Evolutionary conservation across 352 stramenopile species (phyloP).

Genomic region (Blastocystis sp.): DNA sequence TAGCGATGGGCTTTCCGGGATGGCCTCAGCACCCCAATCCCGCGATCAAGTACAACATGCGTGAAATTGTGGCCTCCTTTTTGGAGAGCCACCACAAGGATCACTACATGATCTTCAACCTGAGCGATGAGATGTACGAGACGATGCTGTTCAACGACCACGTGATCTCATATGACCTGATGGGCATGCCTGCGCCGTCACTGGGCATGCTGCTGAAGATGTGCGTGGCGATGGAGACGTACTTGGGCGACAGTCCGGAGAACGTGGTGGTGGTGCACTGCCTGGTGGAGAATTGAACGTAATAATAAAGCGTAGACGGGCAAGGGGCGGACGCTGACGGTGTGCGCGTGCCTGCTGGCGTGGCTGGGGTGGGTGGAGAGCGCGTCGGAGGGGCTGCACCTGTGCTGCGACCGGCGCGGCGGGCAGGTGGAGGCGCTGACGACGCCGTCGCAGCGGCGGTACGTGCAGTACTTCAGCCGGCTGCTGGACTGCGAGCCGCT

Average conservation of each 20-base stretch:
- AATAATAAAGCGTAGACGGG: conserved; percentile 43
- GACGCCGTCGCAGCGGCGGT: conserved; percentile 54
- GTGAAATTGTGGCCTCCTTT: conserved; percentile 57
- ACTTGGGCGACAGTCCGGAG: background rate
- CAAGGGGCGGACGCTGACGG: conserved; percentile 60
- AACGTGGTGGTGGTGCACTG: conserved; percentile 65
- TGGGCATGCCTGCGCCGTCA: conserved; percentile 52
- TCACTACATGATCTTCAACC: conserved; percentile 69
- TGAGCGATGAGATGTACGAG: conserved; percentile 68
- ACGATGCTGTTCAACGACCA: conserved; percentile 47
- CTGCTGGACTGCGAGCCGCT: conserved; percentile 48
- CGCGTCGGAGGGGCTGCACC: conserved; percentile 35
- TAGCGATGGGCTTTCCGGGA: conserved; percentile 68
- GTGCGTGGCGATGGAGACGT: conserved; percentile 60
- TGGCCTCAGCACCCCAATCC: conserved; percentile 59
- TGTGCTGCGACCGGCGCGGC: conserved; percentile 48
- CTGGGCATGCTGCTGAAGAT: conserved; percentile 68
- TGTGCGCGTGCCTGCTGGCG: conserved; percentile 55
- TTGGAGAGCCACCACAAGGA: conserved; percentile 62
- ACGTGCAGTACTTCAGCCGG: conserved; percentile 66
- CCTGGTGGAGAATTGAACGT: background rate
- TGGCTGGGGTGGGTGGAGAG: conserved; percentile 60
- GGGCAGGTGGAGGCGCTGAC: conserved; percentile 36
- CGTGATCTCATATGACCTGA: conserved; percentile 60
- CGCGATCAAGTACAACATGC: conserved; percentile 34